Percentiles rank a stretch among this genome's conserved stretches.
These are phyloP conservation scores for Dillenia suffruticosa DNA, from an alignment of 164 flowering plant genomes.

Conservation along the genomic window DNA sequence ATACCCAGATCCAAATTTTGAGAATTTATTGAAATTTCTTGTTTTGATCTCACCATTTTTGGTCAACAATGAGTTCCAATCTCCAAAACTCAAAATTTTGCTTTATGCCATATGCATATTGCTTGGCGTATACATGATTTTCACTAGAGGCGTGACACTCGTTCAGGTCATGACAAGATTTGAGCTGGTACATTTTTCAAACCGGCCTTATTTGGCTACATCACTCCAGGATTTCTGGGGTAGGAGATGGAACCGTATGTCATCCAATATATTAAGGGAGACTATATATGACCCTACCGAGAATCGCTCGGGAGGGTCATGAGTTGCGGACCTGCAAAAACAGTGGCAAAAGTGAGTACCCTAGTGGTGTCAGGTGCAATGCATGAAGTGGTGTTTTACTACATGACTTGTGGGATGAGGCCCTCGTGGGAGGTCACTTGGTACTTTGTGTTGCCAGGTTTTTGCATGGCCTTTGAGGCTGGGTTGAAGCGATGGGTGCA, in stretches of 20 bases:
- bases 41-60: background rate
- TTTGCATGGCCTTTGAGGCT: constrained; percentile 18
- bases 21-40: background rate
- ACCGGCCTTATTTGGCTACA: constrained; percentile 13
- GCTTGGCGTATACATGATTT: background rate
- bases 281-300: background rate
- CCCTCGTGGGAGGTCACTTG: constrained; percentile 28
- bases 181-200: constrained; percentile 7
- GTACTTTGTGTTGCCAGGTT: constrained; percentile 24
- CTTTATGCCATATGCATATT: background rate
- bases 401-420: constrained; percentile 19
- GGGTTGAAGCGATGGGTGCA: background rate
- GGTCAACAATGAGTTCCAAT: background rate
- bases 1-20: background rate
- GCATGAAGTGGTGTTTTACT: constrained; percentile 44
- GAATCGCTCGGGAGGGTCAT: background rate
- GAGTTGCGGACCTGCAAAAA: constrained; percentile 15
- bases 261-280: background rate
- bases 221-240: constrained; percentile 17
- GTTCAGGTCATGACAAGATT: background rate
- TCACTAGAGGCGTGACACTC: background rate
- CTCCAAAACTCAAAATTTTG: background rate
- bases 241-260: background rate
- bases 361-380: constrained; percentile 45
- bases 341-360: constrained; percentile 22